Conservation (phyloP, 176 grass and related monocot species). For the Elymus sibiricus region DNA sequence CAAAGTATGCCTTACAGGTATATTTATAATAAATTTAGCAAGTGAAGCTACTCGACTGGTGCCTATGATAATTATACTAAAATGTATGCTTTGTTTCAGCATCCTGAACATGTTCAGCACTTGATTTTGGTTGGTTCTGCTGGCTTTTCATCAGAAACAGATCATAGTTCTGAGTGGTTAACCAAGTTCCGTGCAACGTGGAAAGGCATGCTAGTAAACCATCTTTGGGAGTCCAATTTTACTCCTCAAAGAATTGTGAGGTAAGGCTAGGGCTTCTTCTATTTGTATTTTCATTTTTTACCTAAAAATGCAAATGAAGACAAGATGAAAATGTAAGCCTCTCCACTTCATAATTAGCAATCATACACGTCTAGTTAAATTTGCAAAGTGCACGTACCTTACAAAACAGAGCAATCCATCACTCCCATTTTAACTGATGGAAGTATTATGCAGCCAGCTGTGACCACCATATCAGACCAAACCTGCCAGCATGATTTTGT, state of each 20-base stretch:
- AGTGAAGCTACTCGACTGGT: background rate
- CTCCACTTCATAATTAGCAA: background rate
- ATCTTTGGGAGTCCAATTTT: conserved; percentile 97
- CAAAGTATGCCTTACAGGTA: conserved; percentile 96
- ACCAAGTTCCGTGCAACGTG: conserved; percentile 88
- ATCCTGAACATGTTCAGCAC: conserved; percentile 92
- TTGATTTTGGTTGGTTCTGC: conserved; percentile 97
- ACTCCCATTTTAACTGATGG: background rate
- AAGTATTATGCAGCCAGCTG: background rate
- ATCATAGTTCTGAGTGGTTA: conserved; percentile 83
- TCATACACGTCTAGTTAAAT: background rate
- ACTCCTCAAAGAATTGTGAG: conserved; percentile 89
- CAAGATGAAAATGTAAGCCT: background rate
- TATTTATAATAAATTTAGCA: background rate
- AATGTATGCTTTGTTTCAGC: conserved; percentile 47
- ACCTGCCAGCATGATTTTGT: background rate
- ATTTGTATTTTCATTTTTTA: background rate
- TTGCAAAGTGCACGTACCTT: background rate
- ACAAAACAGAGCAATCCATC: background rate
- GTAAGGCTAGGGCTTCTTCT: conserved; percentile 32
- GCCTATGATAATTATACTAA: conserved; percentile 28
- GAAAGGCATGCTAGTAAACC: conserved; percentile 85
- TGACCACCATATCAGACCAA: background rate
- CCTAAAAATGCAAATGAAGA: background rate
- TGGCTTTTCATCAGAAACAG: conserved; percentile 84